Percentiles rank a stretch among this genome's conserved stretches.
Evolutionary conservation across 768 basidiomycete species (phyloP).

Genomic region (Lactarius quietus): DNA sequence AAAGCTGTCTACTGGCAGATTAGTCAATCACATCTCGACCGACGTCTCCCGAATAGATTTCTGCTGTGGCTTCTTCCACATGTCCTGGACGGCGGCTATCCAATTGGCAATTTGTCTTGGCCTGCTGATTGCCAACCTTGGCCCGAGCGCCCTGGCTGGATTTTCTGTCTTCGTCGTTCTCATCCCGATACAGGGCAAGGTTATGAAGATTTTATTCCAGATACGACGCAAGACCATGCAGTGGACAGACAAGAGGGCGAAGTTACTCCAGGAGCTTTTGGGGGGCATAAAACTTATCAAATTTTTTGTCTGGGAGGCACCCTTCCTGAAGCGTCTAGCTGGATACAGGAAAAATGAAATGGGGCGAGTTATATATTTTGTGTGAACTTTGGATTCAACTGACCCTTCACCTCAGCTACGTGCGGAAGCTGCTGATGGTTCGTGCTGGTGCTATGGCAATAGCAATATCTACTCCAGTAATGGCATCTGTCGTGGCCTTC

Average conservation of each 20-base stretch:
- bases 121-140: conserved; percentile 70
- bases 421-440: conserved; percentile 62
- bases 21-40: conserved; percentile 92
- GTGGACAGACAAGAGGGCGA: conserved; percentile 90
- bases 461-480: conserved; percentile 64
- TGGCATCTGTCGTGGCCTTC: conserved; percentile 76
- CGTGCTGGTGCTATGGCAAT: conserved; percentile 66
- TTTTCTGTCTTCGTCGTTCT: conserved; percentile 63
- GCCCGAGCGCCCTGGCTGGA: conserved; percentile 53
- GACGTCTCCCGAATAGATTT: conserved; percentile 93
- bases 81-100: conserved; percentile 74
- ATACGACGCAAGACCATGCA: conserved; percentile 71
- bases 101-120: conserved; percentile 75
- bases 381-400: conserved; percentile 8
- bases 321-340: conserved; percentile 71
- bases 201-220: conserved; percentile 70
- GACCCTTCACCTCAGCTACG: conserved; percentile 40
- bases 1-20: conserved; percentile 79
- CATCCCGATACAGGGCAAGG: conserved; percentile 68
- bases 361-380: conserved; percentile 32
- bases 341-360: conserved; percentile 72
- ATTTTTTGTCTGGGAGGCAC: conserved; percentile 83
- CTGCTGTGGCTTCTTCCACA: conserved; percentile 74
- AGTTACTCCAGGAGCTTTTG: conserved; percentile 84
- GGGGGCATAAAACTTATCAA: conserved; percentile 92